Conservation (phyloP, 805 yeast genomes). For the Suhomyces sp. region DNA sequence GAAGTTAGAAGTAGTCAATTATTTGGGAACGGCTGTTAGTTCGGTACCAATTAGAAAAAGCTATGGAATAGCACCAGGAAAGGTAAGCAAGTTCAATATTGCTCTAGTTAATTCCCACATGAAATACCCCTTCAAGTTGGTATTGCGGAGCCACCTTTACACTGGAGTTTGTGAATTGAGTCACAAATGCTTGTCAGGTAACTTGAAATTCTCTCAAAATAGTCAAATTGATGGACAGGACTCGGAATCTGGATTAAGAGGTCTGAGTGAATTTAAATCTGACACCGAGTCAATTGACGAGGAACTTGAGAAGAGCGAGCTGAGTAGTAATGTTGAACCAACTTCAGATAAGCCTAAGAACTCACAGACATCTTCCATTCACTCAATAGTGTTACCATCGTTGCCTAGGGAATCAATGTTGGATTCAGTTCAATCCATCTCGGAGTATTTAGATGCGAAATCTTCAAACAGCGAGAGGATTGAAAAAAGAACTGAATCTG, state of each 20-base stretch:
- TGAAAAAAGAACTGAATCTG: neutral
- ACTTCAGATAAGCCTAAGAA: neutral
- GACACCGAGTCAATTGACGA: conserved; percentile 3
- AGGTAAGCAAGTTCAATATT: conserved; percentile 32
- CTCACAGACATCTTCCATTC: conserved; percentile 13
- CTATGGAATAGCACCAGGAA: conserved; percentile 31
- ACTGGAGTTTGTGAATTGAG: conserved; percentile 21
- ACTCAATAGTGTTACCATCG: conserved; percentile 30
- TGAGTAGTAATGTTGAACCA: neutral
- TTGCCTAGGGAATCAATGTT: conserved; percentile 26
- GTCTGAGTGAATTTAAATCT: neutral
- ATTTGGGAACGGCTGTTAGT: conserved; percentile 24
- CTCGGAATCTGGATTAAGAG: neutral
- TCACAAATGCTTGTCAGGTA: conserved; percentile 22
- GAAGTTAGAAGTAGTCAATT: conserved; percentile 27
- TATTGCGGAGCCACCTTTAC: conserved; percentile 19
- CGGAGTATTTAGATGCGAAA: conserved; percentile 22
- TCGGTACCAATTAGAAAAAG: conserved; percentile 28
- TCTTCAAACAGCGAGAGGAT: conserved; percentile 8
- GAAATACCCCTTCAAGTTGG: conserved; percentile 32
- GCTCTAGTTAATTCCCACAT: conserved; percentile 28
- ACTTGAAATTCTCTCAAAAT: conserved; percentile 11
- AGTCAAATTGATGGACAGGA: neutral
- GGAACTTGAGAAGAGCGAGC: neutral
- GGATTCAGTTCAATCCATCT: conserved; percentile 10